Evolutionary conservation across 768 basidiomycete genomes (phyloP).

Genomic region (Suillus subalutaceus): DNA sequence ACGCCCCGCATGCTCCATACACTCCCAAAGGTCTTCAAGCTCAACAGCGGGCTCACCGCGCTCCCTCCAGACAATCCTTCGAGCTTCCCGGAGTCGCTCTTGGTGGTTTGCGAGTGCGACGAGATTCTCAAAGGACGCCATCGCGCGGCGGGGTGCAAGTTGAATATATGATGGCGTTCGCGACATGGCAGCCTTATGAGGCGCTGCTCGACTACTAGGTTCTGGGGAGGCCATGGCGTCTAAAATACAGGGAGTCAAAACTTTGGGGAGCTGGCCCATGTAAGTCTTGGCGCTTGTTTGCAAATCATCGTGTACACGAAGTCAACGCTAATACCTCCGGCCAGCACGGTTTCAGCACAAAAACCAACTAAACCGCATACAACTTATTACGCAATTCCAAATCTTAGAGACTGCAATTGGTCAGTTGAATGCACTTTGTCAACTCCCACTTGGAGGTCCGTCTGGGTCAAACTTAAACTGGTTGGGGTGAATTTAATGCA

Average conservation of each 20-base stretch:
- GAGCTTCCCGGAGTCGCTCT: constrained; percentile 69
- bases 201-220: not conserved
- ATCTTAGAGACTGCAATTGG: not conserved
- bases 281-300: not conserved
- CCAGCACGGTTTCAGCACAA: not conserved
- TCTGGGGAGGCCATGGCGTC: constrained; percentile 8
- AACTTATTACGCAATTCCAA: not conserved
- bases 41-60: constrained; percentile 76
- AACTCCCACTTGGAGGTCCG: not conserved
- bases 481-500: not conserved
- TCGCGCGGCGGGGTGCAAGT: constrained; percentile 56
- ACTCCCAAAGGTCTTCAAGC: constrained; percentile 61
- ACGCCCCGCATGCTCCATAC: constrained; percentile 67
- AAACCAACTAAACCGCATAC: not conserved
- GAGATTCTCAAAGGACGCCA: constrained; percentile 82
- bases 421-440: not conserved
- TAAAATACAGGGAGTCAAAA: not conserved
- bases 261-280: not conserved
- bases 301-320: not conserved
- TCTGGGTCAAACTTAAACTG: not conserved
- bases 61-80: constrained; percentile 83
- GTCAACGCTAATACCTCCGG: not conserved
- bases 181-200: constrained; percentile 11
- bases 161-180: constrained; percentile 43
- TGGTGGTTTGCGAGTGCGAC: constrained; percentile 85